Evolutionary conservation across 495 filamentous ascomycete genomes (phyloP).

Genomic region (Hyaloscypha finlandica): DNA sequence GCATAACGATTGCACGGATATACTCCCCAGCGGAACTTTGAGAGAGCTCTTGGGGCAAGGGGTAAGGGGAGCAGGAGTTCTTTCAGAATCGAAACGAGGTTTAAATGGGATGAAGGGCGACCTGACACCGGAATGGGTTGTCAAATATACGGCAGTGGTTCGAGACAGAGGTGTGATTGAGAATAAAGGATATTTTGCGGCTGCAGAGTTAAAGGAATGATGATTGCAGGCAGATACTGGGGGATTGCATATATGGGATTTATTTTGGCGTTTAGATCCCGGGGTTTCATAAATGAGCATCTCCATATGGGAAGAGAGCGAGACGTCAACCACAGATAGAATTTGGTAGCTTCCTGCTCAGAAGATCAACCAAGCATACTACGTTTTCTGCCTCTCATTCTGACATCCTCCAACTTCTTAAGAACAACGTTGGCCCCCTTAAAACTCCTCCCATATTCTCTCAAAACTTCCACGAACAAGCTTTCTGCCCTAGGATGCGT

Average conservation of each 20-base stretch:
- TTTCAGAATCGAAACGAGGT: constrained; percentile 47
- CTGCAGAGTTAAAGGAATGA: constrained; percentile 63
- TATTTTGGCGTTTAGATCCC: not conserved
- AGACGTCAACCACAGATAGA: not conserved
- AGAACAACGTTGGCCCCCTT: constrained; percentile 53
- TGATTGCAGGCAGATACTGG: not conserved
- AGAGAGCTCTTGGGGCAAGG: constrained; percentile 76
- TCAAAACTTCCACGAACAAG: constrained; percentile 67
- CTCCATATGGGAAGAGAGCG: not conserved
- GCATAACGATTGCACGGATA: constrained; percentile 92
- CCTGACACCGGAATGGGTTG: constrained; percentile 87
- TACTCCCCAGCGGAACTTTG: constrained; percentile 81
- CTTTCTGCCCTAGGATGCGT: constrained; percentile 87
- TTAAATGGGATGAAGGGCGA: constrained; percentile 67
- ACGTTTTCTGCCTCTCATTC: constrained; percentile 94
- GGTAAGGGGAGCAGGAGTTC: constrained; percentile 64
- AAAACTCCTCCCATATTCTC: constrained; percentile 46
- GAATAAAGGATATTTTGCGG: constrained; percentile 96
- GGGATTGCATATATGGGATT: not conserved
- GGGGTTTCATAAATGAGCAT: not conserved
- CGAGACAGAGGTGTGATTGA: constrained; percentile 95
- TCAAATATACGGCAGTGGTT: constrained; percentile 98
- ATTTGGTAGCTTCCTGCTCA: not conserved
- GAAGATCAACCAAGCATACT: constrained; percentile 83
- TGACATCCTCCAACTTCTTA: constrained; percentile 86